Conservation (phyloP, 306 rosid genomes). For the Dalbergia cultrata region DNA sequence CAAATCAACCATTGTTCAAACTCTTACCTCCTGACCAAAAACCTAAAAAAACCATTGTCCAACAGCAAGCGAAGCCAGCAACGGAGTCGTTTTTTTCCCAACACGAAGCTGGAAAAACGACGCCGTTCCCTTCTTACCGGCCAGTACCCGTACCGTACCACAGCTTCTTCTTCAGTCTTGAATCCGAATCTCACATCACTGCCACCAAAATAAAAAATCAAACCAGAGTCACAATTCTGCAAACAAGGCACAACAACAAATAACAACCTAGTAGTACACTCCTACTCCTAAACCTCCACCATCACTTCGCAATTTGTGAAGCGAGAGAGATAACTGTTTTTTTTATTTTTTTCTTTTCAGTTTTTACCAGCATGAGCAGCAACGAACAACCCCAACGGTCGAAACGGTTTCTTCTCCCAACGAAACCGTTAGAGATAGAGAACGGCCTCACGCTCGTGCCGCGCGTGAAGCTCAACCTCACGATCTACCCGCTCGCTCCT, state of each 20-base stretch:
- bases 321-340: neutral
- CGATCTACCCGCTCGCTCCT: constrained; percentile 62
- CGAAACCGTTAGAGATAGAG: constrained; percentile 63
- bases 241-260: neutral
- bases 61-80: too few species aligned
- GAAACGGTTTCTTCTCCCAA: constrained; percentile 49
- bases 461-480: constrained; percentile 76
- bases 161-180: neutral
- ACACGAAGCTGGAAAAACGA: neutral
- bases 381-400: neutral
- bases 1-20: too few species aligned
- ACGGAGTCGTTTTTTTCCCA: too few species aligned
- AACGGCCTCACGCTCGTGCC: constrained; percentile 77
- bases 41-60: too few species aligned
- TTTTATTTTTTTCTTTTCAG: too few species aligned
- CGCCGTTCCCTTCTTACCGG: neutral
- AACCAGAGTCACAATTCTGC: neutral
- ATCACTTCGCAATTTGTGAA: neutral
- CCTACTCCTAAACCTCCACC: neutral
- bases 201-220: neutral
- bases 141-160: neutral
- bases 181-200: neutral
- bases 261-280: neutral
- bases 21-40: too few species aligned
- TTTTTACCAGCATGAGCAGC: neutral